Conservation (phyloP, 2,329 filamentous ascomycete species). For the Trichoderma atroviride region DNA sequence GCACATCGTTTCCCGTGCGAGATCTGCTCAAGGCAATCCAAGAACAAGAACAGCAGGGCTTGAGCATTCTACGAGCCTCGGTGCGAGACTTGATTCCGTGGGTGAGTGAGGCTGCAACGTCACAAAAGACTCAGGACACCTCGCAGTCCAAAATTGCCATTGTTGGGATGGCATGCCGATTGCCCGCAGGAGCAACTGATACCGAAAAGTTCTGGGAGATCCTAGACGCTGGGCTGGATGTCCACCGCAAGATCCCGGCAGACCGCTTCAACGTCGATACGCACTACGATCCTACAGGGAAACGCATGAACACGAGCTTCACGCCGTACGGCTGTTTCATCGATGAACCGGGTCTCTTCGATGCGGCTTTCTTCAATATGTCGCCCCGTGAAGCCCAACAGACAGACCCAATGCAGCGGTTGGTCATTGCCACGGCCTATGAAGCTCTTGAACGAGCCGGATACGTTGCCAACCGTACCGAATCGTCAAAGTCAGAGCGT, state of each 20-base stretch:
- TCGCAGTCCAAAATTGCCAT: slow-evolving; percentile 70
- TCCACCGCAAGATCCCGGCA: slow-evolving; percentile 63
- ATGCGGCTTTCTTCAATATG: slow-evolving; percentile 81
- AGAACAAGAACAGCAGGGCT: not conserved
- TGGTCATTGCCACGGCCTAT: slow-evolving; percentile 74
- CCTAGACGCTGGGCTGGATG: slow-evolving; percentile 66
- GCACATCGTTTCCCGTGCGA: not conserved
- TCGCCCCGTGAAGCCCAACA: slow-evolving; percentile 76
- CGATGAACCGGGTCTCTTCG: slow-evolving; percentile 72
- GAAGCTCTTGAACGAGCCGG: slow-evolving; percentile 68
- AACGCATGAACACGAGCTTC: slow-evolving; percentile 68
- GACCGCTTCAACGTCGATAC: slow-evolving; percentile 69
- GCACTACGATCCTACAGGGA: slow-evolving; percentile 68
- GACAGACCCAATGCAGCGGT: slow-evolving; percentile 74
- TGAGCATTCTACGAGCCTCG: not conserved
- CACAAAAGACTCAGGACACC: not conserved
- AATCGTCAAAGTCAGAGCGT: slow-evolving; percentile 56
- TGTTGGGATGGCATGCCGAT: slow-evolving; percentile 61
- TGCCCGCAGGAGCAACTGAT: slow-evolving; percentile 48
- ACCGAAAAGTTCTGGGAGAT: slow-evolving; percentile 63
- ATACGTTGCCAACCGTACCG: slow-evolving; percentile 25
- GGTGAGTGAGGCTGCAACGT: not conserved
- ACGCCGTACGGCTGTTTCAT: slow-evolving; percentile 72
- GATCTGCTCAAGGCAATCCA: not conserved
- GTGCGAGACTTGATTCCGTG: not conserved